phyloP scores from a whole-genome alignment of 2,329 filamentous ascomycete genomes.

The Geosmithia flava region DNA sequence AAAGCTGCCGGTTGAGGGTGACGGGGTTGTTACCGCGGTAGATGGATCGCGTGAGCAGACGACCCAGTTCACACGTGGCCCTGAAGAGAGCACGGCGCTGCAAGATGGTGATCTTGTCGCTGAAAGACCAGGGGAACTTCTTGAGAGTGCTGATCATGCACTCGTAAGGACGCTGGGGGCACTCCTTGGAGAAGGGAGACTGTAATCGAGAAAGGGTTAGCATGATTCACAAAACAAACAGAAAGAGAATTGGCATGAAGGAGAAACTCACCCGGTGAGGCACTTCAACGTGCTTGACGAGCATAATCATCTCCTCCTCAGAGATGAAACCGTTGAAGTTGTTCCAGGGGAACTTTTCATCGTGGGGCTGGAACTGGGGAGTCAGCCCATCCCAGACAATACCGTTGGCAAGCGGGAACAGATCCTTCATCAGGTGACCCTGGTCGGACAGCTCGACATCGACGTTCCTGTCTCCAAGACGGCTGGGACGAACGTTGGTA shows the following conservation, averaged over 20 bases:
- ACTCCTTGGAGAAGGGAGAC: constrained; percentile 48
- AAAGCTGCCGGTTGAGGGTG: constrained; percentile 38
- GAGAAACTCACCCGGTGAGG: constrained; percentile 47
- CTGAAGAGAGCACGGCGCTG: constrained; percentile 42
- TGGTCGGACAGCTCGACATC: constrained; percentile 45
- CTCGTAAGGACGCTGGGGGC: constrained; percentile 53
- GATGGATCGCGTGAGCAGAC: constrained; percentile 29
- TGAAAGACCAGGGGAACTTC: constrained; percentile 51
- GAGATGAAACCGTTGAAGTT: constrained; percentile 49
- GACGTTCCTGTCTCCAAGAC: constrained; percentile 44
- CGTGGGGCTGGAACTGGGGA: constrained; percentile 24
- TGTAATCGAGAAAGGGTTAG: constrained; percentile 16
- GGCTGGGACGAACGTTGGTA: constrained; percentile 26
- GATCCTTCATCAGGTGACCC: constrained; percentile 42
- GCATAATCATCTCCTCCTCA: constrained; percentile 50
- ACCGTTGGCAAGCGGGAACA: constrained; percentile 47
- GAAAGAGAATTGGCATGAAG: too few relatives aligned
- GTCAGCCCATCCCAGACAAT: constrained; percentile 38
- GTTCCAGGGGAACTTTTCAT: constrained; percentile 28
- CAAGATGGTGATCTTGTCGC: constrained; percentile 41
- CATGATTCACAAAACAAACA: too few relatives aligned
- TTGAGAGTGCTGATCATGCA: constrained; percentile 50
- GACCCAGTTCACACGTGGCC: constrained; percentile 34
- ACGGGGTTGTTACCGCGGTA: constrained; percentile 22
- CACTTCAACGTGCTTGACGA: constrained; percentile 50